These are phyloP conservation scores for Isatis lusitanica DNA, from an alignment of 441 rosid genomes.

Conservation along the genomic window DNA sequence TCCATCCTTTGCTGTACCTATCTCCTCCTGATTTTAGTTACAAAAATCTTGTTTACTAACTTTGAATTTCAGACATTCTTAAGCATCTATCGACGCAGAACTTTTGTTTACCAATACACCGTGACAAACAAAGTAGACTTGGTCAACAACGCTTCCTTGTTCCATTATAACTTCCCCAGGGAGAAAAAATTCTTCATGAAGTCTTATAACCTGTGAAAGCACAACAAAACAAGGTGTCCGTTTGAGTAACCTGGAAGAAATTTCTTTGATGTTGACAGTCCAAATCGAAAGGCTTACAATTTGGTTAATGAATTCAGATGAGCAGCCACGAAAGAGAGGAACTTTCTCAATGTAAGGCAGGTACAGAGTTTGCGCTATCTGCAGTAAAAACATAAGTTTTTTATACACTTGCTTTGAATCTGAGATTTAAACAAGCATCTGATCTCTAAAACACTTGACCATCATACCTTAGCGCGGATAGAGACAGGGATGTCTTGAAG, in stretches of 20 bases:
- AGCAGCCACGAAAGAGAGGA: constrained; percentile 59
- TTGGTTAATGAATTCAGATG: constrained; percentile 62
- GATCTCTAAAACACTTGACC: background rate
- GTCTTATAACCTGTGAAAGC: constrained; percentile 51
- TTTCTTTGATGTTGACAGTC: background rate
- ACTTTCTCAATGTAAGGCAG: constrained; percentile 58
- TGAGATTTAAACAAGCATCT: background rate
- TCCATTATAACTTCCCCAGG: constrained; percentile 85
- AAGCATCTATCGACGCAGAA: background rate
- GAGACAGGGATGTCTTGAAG: constrained; percentile 74
- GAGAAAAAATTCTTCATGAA: constrained; percentile 79
- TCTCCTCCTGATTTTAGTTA: constrained; percentile 54
- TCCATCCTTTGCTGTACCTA: constrained; percentile 54
- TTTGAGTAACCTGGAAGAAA: background rate
- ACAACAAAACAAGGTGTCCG: background rate
- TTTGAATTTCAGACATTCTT: background rate
- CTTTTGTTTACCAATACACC: constrained; percentile 58
- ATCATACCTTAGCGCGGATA: constrained; percentile 56
- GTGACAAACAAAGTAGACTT: constrained; percentile 78
- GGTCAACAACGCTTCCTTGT: constrained; percentile 74
- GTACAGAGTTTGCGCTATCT: constrained; percentile 65
- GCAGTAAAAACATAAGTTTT: constrained; percentile 20
- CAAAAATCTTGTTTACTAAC: background rate
- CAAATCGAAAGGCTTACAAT: constrained; percentile 47
- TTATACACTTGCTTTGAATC: background rate